Conservation (phyloP, 192 early-diverging fungal species). For the Geranomyces variabilis region DNA sequence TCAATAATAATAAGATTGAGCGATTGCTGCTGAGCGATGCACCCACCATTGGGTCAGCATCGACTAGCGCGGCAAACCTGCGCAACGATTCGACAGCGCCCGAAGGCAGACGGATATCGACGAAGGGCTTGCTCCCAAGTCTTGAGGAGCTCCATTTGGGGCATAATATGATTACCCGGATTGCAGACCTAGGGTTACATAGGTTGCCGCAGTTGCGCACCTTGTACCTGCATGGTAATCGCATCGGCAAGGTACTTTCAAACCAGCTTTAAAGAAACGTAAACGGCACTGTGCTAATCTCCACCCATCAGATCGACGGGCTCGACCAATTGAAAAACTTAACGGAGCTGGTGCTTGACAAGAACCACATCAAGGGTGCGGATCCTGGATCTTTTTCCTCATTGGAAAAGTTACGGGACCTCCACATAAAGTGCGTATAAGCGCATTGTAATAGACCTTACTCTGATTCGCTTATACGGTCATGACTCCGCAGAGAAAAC, state of each 20-base stretch:
- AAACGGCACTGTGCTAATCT: background rate
- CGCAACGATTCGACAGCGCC: background rate
- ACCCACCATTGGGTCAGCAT: background rate
- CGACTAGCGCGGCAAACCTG: background rate
- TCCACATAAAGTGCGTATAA: slow-evolving; percentile 59
- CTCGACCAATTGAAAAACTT: slow-evolving; percentile 59
- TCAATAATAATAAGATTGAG: slow-evolving; percentile 62
- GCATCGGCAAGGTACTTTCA: slow-evolving; percentile 52
- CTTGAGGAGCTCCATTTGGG: slow-evolving; percentile 64
- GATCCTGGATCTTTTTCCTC: slow-evolving; percentile 58
- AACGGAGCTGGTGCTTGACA: slow-evolving; percentile 60
- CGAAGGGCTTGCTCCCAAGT: slow-evolving; percentile 40
- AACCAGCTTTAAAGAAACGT: background rate
- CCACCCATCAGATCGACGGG: slow-evolving; percentile 53
- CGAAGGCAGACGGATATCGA: slow-evolving; percentile 7
- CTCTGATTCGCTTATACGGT: background rate
- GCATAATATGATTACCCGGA: slow-evolving; percentile 53
- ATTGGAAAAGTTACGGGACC: slow-evolving; percentile 55
- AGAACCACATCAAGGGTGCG: slow-evolving; percentile 62
- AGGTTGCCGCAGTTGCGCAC: slow-evolving; percentile 52
- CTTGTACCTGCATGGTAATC: slow-evolving; percentile 59
- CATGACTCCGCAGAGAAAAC: slow-evolving; percentile 50
- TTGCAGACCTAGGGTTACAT: slow-evolving; percentile 57
- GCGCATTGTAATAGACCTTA: no score
- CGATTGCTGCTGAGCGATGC: slow-evolving; percentile 46